Conservation (phyloP, 1,284 basidiomycete species). For the Melampsora americana region DNA sequence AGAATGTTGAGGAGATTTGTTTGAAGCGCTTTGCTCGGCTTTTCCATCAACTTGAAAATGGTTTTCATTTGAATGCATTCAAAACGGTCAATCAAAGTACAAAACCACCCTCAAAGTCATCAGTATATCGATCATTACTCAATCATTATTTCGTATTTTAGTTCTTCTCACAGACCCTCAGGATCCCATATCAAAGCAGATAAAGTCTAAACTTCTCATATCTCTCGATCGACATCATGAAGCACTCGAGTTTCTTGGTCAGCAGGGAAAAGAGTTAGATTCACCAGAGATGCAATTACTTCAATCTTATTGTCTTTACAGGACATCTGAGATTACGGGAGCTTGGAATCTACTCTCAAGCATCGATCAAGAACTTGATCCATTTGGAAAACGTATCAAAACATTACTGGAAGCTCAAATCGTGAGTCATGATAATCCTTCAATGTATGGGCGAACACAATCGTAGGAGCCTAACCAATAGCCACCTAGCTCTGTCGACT, state of each 20-base stretch:
- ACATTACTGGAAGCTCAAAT: constrained; percentile 26
- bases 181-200: constrained; percentile 16
- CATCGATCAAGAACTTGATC: neutral
- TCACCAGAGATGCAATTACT: constrained; percentile 14
- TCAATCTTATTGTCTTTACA: constrained; percentile 34
- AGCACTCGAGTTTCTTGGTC: constrained; percentile 13
- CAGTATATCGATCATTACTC: neutral
- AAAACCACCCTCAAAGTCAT: neutral
- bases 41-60: constrained; percentile 22
- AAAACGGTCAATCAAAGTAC: constrained; percentile 36
- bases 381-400: constrained; percentile 7
- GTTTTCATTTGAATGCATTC: constrained; percentile 30
- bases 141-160: neutral
- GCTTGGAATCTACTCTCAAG: constrained; percentile 1
- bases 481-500: constrained; percentile 23
- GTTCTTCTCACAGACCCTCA: constrained; percentile 8
- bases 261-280: neutral
- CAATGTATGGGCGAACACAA: neutral
- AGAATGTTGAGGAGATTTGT: neutral
- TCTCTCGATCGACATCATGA: constrained; percentile 30
- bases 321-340: constrained; percentile 14
- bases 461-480: neutral
- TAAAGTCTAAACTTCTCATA: constrained; percentile 31
- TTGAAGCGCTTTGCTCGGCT: constrained; percentile 7
- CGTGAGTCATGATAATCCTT: neutral